phyloP scores from a whole-genome alignment of 768 basidiomycete species.

The Heimioporus sp. region DNA sequence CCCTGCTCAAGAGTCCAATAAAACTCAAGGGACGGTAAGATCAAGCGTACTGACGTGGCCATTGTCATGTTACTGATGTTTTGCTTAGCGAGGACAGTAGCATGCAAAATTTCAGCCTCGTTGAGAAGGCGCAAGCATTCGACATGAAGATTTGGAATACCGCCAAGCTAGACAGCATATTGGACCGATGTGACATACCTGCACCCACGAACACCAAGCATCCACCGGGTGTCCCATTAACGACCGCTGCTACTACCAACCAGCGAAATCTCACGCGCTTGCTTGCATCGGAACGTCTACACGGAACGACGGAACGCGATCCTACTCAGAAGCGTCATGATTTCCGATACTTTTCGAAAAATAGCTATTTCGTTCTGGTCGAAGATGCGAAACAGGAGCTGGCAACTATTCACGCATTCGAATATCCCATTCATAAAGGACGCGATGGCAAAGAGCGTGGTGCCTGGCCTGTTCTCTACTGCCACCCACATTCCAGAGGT shows the following conservation, averaged over 20 bases:
- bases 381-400: conserved; percentile 85
- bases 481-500: conserved; percentile 68
- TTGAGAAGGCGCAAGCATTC: conserved; percentile 64
- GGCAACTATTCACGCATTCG: conserved; percentile 80
- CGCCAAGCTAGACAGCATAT: conserved; percentile 66
- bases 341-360: conserved; percentile 79
- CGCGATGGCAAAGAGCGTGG: conserved; percentile 52
- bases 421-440: conserved; percentile 62
- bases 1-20: conserved; percentile 59
- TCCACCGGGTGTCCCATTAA: conserved; percentile 28
- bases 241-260: conserved; percentile 28
- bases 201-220: conserved; percentile 28
- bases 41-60: not conserved
- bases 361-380: conserved; percentile 80
- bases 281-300: conserved; percentile 77
- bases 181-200: conserved; percentile 59
- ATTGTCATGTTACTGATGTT: conserved; percentile 1
- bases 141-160: conserved; percentile 88
- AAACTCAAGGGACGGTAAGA: conserved; percentile 58
- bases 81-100: conserved; percentile 28
- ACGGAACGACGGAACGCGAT: conserved; percentile 89
- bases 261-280: conserved; percentile 57
- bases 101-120: conserved; percentile 44
- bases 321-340: conserved; percentile 85
- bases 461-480: conserved; percentile 83